Percentiles rank a stretch among this genome's conserved stretches.
Conservation (phyloP, 768 basidiomycete genomes). For the Leccinum longicurvipes region DNA sequence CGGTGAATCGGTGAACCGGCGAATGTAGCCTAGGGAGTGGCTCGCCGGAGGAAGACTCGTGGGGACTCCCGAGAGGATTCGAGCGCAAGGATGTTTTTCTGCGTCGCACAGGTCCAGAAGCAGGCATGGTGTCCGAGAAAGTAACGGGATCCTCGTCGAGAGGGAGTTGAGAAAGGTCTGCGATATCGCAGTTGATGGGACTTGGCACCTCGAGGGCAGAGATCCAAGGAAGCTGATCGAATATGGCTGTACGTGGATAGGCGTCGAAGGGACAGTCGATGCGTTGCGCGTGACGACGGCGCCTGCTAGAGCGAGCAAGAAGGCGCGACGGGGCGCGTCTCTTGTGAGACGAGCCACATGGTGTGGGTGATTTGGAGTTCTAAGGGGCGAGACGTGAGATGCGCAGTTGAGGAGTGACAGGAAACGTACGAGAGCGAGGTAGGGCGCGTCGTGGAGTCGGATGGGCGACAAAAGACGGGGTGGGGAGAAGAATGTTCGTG, state of each 20-base stretch:
- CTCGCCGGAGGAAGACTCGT: constrained; percentile 13
- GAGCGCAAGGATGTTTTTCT: constrained; percentile 52
- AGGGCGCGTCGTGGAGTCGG: constrained; percentile 30
- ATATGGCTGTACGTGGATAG: constrained; percentile 34
- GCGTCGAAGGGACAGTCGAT: constrained; percentile 40
- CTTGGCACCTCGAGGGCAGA: constrained; percentile 50
- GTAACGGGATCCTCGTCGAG: constrained; percentile 22
- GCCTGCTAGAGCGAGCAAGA: constrained; percentile 37
- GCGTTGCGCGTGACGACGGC: constrained; percentile 41
- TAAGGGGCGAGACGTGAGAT: constrained; percentile 21
- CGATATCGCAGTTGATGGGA: constrained; percentile 52
- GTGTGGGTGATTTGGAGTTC: constrained; percentile 38
- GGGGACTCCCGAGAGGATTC: constrained; percentile 39
- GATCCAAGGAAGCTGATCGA: constrained; percentile 71
- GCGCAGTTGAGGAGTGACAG: background rate
- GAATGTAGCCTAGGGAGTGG: constrained; percentile 16
- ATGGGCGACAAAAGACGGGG: constrained; percentile 40
- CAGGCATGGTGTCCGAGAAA: constrained; percentile 23
- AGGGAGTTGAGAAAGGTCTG: constrained; percentile 63
- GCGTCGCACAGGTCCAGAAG: constrained; percentile 55
- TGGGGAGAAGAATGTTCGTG: constrained; percentile 26
- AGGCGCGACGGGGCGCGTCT: constrained; percentile 35
- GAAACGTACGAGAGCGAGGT: constrained; percentile 17
- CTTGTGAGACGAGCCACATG: constrained; percentile 38
- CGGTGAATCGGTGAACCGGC: constrained; percentile 31